Base-by-base conservation (phyloP, 345 rosid species). In the Eucalyptus erythrocorys region DNA sequence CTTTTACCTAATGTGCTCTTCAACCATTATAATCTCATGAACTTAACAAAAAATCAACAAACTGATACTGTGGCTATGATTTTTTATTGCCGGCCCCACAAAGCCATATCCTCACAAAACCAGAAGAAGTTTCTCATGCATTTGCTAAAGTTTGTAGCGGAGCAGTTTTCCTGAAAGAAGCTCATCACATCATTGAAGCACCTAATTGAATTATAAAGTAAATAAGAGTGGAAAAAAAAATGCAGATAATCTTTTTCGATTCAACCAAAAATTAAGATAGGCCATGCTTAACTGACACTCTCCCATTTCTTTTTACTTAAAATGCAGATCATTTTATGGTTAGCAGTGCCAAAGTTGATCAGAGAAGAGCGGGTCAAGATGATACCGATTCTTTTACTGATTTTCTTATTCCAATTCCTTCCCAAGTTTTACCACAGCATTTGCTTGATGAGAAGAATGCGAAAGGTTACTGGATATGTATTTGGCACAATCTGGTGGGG, bases 401-500 rank as follows among this genome's bases (percentile, higher is more conserved):
- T 85, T 51, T 85, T 85, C 61, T 85, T 50, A 61, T 85, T 50
- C 87, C 87, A 50, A 85, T 85, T 48, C 87, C 87, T 85, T 49
- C 87, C 64, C 24, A 85, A 50, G 59, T 64, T 50, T 9, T 32
- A 85, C 61, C 87, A 50, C 43, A 50, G 43, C 61, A 85, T 85
- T 85, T 55, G 42, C 87, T 48, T 50, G 87, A 85, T 85, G 87
- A n/a, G 64, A 47, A 85, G 61, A 55, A 85, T 85, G 61, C 61
- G 55, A 55, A 85, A 85, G 43, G 87, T 85, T 24, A 85, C 64
- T 6, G 64, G 64, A 32, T 85, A 85, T 55, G 27, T 85, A 10
- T 85, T 85, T 48, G 87, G 87, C 59, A 85, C 87, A 22, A 85
- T 85, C 76, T 94, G 96, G 96, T 95, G 96, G 94, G 94, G 94